phyloP scores from a whole-genome alignment of 164 flowering plant species.

The Vitis amurensis region DNA sequence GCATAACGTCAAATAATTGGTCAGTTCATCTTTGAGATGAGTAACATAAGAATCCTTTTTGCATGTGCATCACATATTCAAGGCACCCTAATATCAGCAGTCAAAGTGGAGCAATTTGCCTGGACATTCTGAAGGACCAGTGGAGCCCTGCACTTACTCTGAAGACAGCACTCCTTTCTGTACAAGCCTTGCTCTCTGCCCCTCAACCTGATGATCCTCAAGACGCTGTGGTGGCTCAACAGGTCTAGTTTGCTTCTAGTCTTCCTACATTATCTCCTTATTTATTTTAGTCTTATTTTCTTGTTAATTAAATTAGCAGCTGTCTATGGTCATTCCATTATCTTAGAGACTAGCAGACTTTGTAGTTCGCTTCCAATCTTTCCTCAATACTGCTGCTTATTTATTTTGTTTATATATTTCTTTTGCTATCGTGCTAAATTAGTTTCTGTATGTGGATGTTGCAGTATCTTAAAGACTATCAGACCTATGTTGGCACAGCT shows the following conservation, averaged over 20 bases:
- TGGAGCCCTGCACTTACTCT: conserved; percentile 99
- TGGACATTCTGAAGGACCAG: conserved; percentile 93
- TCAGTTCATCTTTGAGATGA: background rate
- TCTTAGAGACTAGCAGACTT: background rate
- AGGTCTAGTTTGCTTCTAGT: conserved; percentile 44
- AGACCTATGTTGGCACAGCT: conserved; percentile 83
- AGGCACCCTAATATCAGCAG: conserved; percentile 99
- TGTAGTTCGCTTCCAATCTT: background rate
- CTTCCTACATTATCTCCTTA: background rate
- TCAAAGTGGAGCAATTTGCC: conserved; percentile 98
- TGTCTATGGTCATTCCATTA: background rate
- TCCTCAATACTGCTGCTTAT: background rate
- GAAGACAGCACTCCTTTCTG: conserved; percentile 91
- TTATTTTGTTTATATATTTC: background rate
- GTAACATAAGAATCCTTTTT: background rate
- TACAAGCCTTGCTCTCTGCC: conserved; percentile 93
- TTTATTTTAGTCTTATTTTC: background rate
- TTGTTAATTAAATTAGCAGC: no score
- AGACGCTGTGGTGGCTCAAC: conserved; percentile 98
- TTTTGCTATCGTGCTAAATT: background rate
- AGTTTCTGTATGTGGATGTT: conserved; percentile 7
- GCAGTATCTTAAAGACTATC: conserved; percentile 83
- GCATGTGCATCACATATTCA: conserved; percentile 11
- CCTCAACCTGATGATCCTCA: conserved; percentile 98
- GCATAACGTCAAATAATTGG: background rate